These are phyloP conservation scores for Mycena leptocephala DNA, from an alignment of 768 basidiomycete genomes.

Conservation along the genomic window DNA sequence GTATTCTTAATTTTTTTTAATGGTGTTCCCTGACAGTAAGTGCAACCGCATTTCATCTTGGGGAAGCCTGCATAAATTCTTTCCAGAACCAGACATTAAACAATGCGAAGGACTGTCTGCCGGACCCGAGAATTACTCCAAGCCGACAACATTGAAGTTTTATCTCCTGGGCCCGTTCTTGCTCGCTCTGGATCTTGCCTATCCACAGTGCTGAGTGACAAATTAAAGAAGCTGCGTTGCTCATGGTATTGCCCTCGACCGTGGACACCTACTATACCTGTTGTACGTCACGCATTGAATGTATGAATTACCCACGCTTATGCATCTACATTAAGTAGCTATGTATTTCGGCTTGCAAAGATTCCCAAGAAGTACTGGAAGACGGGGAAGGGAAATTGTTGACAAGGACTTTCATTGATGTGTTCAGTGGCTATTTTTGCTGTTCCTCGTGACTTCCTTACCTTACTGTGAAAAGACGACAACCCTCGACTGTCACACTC, in stretches of 20 bases:
- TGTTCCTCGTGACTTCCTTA: background rate
- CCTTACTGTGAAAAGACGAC: background rate
- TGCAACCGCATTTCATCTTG: background rate
- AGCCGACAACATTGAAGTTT: background rate
- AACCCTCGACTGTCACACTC: too few relatives aligned
- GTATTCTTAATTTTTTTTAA: background rate
- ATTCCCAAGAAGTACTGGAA: background rate
- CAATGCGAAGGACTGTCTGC: background rate
- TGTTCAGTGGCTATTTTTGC: background rate
- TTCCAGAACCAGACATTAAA: background rate
- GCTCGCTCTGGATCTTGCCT: background rate
- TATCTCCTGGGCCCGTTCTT: background rate
- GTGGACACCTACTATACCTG: background rate
- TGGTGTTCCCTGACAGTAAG: background rate
- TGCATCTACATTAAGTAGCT: background rate
- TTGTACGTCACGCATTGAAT: background rate
- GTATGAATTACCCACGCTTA: too few relatives aligned
- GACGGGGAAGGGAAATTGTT: background rate
- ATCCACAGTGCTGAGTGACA: background rate
- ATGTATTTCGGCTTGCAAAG: conserved; percentile 8
- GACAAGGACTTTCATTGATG: background rate
- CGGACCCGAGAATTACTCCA: background rate
- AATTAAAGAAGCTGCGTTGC: background rate
- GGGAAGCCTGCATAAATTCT: background rate
- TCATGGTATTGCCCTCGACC: background rate